A percentile compares a stretch with the other conserved stretches of the same genome.
These are phyloP conservation scores for Massospora cicadina DNA, from an alignment of 371 early-diverging fungal genomes.

Conservation along the genomic window DNA sequence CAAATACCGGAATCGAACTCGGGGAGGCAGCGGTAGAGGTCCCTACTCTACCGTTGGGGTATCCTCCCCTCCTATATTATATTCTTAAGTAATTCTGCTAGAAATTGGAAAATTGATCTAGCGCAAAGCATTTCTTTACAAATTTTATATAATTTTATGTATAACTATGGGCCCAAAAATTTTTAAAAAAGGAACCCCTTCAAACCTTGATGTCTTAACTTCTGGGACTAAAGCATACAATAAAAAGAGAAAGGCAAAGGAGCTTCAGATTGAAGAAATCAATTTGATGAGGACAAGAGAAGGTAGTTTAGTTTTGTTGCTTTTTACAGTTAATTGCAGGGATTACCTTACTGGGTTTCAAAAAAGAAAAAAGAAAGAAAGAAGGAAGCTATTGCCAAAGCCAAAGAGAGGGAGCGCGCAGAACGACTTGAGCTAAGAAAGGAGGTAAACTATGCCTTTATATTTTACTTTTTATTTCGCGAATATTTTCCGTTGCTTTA, in stretches of 20 bases:
- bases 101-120: not conserved
- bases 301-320: not conserved
- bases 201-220: not conserved
- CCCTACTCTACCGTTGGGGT: too few species aligned
- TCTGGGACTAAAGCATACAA: not conserved
- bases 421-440: slow-evolving; percentile 32
- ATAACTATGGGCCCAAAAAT: not conserved
- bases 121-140: not conserved
- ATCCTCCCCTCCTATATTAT: too few species aligned
- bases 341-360: slow-evolving; percentile 67
- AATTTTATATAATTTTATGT: not conserved
- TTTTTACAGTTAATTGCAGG: slow-evolving; percentile 17
- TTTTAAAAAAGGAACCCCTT: not conserved
- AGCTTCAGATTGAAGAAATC: not conserved
- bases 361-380: slow-evolving; percentile 56
- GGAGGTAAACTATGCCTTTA: slow-evolving; percentile 15
- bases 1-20: too few species aligned
- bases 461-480: not conserved
- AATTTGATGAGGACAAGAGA: not conserved
- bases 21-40: too few species aligned
- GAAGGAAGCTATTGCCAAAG: slow-evolving; percentile 32
- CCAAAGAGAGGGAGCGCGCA: slow-evolving; percentile 27
- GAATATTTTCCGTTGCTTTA: not conserved
- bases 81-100: too few species aligned
- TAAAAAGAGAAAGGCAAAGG: not conserved